Evolutionary conservation across 345 rosid species (phyloP).

Genomic region (Aegle marmelos): DNA sequence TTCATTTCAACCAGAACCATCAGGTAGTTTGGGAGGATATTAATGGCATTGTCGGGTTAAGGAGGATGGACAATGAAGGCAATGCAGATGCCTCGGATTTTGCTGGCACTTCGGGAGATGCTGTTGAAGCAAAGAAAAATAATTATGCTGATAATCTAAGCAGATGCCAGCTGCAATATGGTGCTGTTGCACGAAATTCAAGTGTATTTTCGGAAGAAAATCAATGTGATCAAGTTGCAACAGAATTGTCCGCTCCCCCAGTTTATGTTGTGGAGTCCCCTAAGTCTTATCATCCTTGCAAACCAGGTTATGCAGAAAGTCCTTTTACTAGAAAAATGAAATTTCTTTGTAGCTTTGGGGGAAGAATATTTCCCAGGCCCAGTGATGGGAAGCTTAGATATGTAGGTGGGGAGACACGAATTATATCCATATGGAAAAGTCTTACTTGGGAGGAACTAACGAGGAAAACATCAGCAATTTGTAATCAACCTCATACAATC

Average conservation of each 20-base stretch:
- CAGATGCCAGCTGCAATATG: conserved; percentile 29
- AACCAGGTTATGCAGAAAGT: conserved; percentile 27
- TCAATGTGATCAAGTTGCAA: conserved; percentile 14
- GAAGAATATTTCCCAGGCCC: conserved; percentile 78
- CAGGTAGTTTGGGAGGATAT: conserved; percentile 42
- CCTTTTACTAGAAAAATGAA: conserved; percentile 47
- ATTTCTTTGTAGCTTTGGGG: conserved; percentile 85
- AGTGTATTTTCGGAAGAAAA: conserved; percentile 20
- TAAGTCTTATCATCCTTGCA: conserved; percentile 28
- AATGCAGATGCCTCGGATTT: conserved; percentile 34
- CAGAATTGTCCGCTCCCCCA: conserved; percentile 11
- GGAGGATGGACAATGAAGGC: conserved; percentile 39
- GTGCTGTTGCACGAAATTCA: conserved; percentile 19
- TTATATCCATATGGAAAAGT: conserved; percentile 56
- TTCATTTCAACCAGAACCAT: conserved; percentile 22
- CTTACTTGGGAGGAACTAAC: conserved; percentile 57
- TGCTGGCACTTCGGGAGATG: conserved; percentile 21
- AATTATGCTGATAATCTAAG: conserved; percentile 18
- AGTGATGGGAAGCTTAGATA: conserved; percentile 82
- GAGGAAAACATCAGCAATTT: conserved; percentile 60
- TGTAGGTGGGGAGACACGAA: conserved; percentile 89
- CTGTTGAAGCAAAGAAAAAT: conserved; percentile 27
- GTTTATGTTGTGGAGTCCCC: conserved; percentile 34
- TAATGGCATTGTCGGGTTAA: conserved; percentile 30
- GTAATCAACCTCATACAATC: conserved; percentile 67